Percentiles rank a stretch among this genome's conserved stretches.
These are phyloP conservation scores for Penicillium bovifimosum DNA, from an alignment of 495 filamentous ascomycete genomes.

Conservation along the genomic window DNA sequence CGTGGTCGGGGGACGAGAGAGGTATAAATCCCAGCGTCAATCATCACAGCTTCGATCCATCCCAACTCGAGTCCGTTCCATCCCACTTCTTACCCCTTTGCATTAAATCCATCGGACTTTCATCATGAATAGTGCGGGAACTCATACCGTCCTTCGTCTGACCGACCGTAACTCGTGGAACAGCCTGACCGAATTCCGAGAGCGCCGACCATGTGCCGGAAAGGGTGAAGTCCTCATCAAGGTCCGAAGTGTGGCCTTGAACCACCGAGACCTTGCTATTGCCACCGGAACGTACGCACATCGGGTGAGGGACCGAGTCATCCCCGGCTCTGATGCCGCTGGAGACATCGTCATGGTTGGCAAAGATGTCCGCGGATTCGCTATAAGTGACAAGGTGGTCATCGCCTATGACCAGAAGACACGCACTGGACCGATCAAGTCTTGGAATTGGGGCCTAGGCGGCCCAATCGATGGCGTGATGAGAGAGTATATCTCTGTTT, in stretches of 20 bases:
- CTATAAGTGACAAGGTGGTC: constrained; percentile 58
- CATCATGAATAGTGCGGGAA: no score
- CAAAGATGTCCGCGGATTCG: constrained; percentile 51
- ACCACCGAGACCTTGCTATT: constrained; percentile 69
- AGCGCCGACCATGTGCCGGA: constrained; percentile 5
- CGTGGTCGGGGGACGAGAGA: neutral
- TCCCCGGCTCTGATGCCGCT: constrained; percentile 65
- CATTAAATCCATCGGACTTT: no score
- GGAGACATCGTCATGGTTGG: constrained; percentile 62
- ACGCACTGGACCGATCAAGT: constrained; percentile 42
- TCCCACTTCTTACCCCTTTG: no score
- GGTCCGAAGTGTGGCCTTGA: constrained; percentile 55
- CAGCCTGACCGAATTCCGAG: neutral
- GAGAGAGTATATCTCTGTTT: constrained; percentile 57
- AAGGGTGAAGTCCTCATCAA: constrained; percentile 64
- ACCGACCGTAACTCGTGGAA: neutral
- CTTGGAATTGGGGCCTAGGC: constrained; percentile 50
- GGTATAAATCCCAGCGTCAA: no score
- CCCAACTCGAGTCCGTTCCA: no score
- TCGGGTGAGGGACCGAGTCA: constrained; percentile 47
- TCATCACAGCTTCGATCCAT: no score
- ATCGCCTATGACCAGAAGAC: constrained; percentile 68
- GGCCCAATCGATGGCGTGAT: constrained; percentile 60
- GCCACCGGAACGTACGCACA: constrained; percentile 60
- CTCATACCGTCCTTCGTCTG: neutral